phyloP scores from a whole-genome alignment of 805 yeast genomes.

The Barnettozyma siamensis region DNA sequence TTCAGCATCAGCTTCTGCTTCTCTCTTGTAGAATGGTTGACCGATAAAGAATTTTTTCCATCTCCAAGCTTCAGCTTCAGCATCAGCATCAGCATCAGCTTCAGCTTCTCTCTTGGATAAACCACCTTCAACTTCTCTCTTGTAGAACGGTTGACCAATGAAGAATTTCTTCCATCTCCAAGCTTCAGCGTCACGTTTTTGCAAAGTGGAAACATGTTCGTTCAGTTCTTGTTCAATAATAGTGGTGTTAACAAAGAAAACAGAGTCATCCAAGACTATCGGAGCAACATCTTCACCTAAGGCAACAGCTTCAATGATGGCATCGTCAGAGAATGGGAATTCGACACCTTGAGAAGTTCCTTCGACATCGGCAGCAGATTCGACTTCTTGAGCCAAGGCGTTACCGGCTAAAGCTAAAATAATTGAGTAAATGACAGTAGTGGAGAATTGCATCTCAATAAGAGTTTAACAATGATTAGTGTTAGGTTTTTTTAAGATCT shows the following conservation, averaged over 20 bases:
- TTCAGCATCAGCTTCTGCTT: slow-evolving; percentile 7
- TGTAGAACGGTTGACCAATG: slow-evolving; percentile 8
- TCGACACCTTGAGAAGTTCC: slow-evolving; percentile 17
- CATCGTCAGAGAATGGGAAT: slow-evolving; percentile 24
- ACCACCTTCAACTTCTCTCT: slow-evolving; percentile 10
- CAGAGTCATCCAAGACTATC: slow-evolving; percentile 15
- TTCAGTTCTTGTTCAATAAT: slow-evolving; percentile 16
- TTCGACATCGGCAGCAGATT: slow-evolving; percentile 12
- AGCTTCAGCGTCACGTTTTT: slow-evolving; percentile 21
- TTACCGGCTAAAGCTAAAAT: slow-evolving; percentile 10
- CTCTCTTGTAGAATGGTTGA: slow-evolving; percentile 19
- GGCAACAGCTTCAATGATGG: slow-evolving; percentile 22
- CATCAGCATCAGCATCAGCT: slow-evolving; percentile 15
- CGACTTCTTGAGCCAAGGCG: slow-evolving; percentile 4
- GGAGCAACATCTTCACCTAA: slow-evolving; percentile 17
- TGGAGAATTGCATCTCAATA: slow-evolving; percentile 13
- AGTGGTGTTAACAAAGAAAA: slow-evolving; percentile 24
- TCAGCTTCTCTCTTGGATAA: slow-evolving; percentile 12
- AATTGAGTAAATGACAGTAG: slow-evolving; percentile 6
- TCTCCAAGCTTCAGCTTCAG: slow-evolving; percentile 19
- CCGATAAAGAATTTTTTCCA: slow-evolving; percentile 15
- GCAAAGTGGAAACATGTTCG: slow-evolving; percentile 8
- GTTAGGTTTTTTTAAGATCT: too few relatives aligned
- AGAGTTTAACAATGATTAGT: background rate
- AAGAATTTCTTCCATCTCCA: slow-evolving; percentile 18